Conservation (phyloP, 1,284 basidiomycete species). For the Leccinum insolens region DNA sequence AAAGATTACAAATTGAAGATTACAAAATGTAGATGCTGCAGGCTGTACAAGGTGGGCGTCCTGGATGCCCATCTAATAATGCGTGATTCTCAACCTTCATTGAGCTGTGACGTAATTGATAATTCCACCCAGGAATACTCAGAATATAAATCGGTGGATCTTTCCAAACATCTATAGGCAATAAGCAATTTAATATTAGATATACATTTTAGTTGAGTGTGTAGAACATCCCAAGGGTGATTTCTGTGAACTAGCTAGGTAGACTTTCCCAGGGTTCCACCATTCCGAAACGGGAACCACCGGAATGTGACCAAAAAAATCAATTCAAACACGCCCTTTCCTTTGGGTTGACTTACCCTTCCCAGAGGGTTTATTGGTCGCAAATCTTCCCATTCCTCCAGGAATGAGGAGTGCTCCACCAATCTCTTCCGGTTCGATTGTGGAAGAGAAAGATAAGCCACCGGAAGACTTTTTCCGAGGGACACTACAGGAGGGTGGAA, state of each 20-base stretch:
- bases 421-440: not conserved
- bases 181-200: not conserved
- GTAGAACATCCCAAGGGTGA: not conserved
- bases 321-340: too few species aligned
- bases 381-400: not conserved
- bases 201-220: not conserved
- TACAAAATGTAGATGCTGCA: not conserved
- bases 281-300: not conserved
- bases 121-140: not conserved
- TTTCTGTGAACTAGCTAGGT: not conserved
- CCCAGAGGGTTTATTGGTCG: not conserved
- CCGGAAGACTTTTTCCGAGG: not conserved
- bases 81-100: not conserved
- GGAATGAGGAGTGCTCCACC: not conserved
- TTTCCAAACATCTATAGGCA: too few species aligned
- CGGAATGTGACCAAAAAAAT: too few species aligned
- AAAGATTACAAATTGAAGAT: not conserved
- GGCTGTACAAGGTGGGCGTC: not conserved
- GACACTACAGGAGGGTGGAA: too few species aligned
- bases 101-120: not conserved
- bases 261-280: not conserved
- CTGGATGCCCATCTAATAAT: not conserved
- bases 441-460: not conserved
- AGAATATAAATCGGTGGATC: not conserved
- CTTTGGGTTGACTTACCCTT: not conserved